Conservation (phyloP, 2,329 filamentous ascomycete species). For the Xylaria polymorpha region DNA sequence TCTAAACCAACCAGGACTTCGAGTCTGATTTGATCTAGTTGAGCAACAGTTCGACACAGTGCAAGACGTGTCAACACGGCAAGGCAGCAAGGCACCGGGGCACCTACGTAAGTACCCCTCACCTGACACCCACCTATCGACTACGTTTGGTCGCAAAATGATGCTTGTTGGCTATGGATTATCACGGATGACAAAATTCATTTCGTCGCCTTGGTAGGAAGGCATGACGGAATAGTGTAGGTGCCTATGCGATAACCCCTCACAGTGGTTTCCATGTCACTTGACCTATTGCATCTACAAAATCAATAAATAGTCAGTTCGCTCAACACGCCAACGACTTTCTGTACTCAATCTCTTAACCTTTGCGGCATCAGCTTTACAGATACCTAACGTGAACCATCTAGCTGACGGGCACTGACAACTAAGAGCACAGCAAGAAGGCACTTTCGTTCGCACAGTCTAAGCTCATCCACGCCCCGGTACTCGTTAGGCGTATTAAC, state of each 20-base stretch:
- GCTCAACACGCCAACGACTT: background rate
- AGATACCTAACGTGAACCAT: too few species aligned
- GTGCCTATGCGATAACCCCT: constrained; percentile 6
- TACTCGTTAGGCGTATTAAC: background rate
- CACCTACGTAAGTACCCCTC: constrained; percentile 21
- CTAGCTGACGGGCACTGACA: too few species aligned
- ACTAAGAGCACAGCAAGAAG: too few species aligned
- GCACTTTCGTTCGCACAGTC: background rate
- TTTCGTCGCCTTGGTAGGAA: background rate
- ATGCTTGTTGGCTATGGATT: background rate
- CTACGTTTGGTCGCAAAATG: background rate
- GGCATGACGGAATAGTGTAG: background rate
- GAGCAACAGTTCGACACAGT: constrained; percentile 13
- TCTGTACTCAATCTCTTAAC: background rate
- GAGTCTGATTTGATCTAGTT: background rate
- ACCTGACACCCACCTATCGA: background rate
- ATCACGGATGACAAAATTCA: background rate
- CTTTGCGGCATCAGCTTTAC: too few species aligned
- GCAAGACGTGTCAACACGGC: background rate
- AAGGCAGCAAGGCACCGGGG: background rate
- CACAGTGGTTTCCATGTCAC: background rate
- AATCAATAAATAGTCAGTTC: too few species aligned
- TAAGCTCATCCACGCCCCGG: background rate
- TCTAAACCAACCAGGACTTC: background rate
- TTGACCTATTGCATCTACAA: background rate